Percentiles rank a stretch among this genome's conserved stretches.
Conservation (phyloP, 2,329 filamentous ascomycete species). For the Nannizzia gypsea region DNA sequence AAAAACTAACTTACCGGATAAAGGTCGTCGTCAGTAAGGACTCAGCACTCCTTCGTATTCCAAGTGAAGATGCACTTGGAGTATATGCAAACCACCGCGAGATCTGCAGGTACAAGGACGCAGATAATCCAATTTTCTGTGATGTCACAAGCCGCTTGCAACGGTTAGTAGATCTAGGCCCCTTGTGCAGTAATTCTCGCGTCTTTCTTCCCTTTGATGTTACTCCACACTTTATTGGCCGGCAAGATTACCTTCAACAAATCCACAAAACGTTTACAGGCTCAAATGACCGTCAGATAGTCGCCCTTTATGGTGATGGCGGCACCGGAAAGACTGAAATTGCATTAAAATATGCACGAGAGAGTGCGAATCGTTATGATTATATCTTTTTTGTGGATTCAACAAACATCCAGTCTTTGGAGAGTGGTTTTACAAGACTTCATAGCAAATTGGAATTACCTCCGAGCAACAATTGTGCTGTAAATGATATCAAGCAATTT, state of each 20-base stretch:
- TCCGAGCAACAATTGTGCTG: not conserved
- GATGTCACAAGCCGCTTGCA: not conserved
- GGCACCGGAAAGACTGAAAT: slow-evolving; percentile 6
- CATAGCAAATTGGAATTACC: slow-evolving; percentile 4
- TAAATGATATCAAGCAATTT: slow-evolving; percentile 5
- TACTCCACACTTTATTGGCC: slow-evolving; percentile 4
- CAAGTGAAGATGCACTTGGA: not conserved
- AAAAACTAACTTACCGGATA: not conserved
- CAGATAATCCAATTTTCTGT: not conserved
- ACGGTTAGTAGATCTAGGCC: not conserved
- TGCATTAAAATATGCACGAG: slow-evolving; percentile 6
- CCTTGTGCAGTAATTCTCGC: not conserved
- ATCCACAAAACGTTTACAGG: slow-evolving; percentile 2
- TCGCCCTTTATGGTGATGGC: slow-evolving; percentile 3
- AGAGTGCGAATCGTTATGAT: slow-evolving; percentile 3
- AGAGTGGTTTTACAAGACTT: slow-evolving; percentile 1
- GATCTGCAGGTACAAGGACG: not conserved
- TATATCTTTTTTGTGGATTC: slow-evolving; percentile 6
- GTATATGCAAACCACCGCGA: slow-evolving; percentile 5
- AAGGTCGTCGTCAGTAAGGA: slow-evolving; percentile 7
- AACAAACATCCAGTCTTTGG: not conserved
- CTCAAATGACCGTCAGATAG: not conserved
- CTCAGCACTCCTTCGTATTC: slow-evolving; percentile 4
- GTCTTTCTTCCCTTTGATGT: slow-evolving; percentile 2
- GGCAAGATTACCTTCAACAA: not conserved